phyloP scores from a whole-genome alignment of 495 filamentous ascomycete genomes.

The Talaromyces stipitatus region DNA sequence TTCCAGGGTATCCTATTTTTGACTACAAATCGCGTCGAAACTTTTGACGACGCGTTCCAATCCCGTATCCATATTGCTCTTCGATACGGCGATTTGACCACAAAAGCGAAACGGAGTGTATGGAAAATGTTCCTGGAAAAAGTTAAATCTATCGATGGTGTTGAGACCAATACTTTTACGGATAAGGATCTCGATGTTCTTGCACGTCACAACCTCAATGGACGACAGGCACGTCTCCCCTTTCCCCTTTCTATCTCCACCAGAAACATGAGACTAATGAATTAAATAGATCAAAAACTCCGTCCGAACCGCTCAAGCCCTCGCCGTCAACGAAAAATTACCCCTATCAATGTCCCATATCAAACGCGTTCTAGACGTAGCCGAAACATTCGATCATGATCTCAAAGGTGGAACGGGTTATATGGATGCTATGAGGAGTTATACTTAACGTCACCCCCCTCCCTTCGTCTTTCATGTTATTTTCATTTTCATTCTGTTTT shows the following conservation, averaged over 20 bases:
- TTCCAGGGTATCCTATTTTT: conserved; percentile 78
- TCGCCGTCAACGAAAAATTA: conserved; percentile 69
- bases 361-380: conserved; percentile 71
- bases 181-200: conserved; percentile 62
- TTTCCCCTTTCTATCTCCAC: not conserved
- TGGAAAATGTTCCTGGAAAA: conserved; percentile 81
- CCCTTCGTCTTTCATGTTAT: not conserved
- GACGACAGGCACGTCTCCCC: conserved; percentile 57
- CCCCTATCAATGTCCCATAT: conserved; percentile 75
- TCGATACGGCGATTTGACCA: conserved; percentile 68
- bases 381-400: conserved; percentile 76
- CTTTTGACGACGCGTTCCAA: conserved; percentile 62
- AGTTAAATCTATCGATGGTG: conserved; percentile 56
- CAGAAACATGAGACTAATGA: conserved; percentile 4
- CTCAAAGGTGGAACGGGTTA: conserved; percentile 57
- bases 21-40: conserved; percentile 73
- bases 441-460: conserved; percentile 24
- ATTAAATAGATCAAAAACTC: conserved; percentile 75
- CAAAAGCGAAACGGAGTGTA: conserved; percentile 70
- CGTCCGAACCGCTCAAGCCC: conserved; percentile 75
- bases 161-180: conserved; percentile 54
- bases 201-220: conserved; percentile 68
- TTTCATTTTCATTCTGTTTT: conserved; percentile 5
- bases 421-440: conserved; percentile 44
- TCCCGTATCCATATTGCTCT: conserved; percentile 66